Base-by-base conservation (phyloP, 2,329 filamentous ascomycete genomes). In the Alternaria viburni region DNA sequence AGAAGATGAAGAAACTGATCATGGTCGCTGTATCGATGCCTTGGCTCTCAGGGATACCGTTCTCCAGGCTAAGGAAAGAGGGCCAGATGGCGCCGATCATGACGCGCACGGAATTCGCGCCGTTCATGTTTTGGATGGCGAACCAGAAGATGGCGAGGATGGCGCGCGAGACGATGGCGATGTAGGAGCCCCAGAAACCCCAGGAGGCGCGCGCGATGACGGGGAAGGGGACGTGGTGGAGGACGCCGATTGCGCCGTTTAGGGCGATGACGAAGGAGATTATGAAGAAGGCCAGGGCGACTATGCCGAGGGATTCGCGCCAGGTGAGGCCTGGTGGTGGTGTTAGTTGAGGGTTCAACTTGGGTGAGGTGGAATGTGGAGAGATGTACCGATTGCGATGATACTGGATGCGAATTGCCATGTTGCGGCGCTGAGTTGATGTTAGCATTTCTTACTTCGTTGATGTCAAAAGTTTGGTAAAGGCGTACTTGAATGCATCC, bases 51-150 rank as follows among this genome's bases (percentile, higher is more conserved):
- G 86, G 83, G 5, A 89, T 82, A 25, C 80, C 77, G 67, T 90
- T 89, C 1, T 82, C 80, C 11, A 89, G 80, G 1, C 80, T 79
- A 1, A 82, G 75, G 67, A 87, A 89, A 10, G 83, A 85, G 0
- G 88, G 87, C 85, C 86, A 89, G 66, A 88, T 87, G 2, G 86
- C 85, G 8, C 82, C 82, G 13, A 87, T 69, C 77, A 86, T 86
- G 46, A 84, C 83, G 5, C 80, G 79, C 9, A 87, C 80, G 0
- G 83, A 81, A 60, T 86, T 86, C 0, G 85, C 88, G 0, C 89
- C 89, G 66, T 89, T 89, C 63, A 88, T 87, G 44, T 86, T 87
- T 68, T 91, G 88, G 50, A 91, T 89, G 0, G 88, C 88, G 57
- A 90, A 87, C 90, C 86, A 88, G 76, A 88, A 87, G 17, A 87